Percentiles rank a stretch among this genome's conserved stretches.
Evolutionary conservation across 2,329 filamentous ascomycete species (phyloP).

Genomic region (Podosphaera leucotricha): DNA sequence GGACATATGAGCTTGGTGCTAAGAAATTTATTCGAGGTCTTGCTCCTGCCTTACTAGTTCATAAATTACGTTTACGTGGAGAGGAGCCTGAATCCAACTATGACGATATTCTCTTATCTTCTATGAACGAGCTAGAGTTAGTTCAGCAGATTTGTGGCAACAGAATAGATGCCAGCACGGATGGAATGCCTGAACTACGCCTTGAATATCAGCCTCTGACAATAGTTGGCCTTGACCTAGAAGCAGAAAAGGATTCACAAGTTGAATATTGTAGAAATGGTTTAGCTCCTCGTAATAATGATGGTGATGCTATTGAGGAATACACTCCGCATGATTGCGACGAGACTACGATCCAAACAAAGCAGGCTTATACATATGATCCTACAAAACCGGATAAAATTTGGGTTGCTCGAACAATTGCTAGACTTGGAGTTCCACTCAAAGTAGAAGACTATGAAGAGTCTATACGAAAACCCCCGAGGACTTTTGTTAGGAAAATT

Average conservation of each 20-base stretch:
- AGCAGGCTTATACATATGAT: slow-evolving; percentile 29
- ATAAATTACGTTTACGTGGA: slow-evolving; percentile 25
- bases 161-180: slow-evolving; percentile 49
- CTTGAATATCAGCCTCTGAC: slow-evolving; percentile 54
- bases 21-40: slow-evolving; percentile 66
- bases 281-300: slow-evolving; percentile 26
- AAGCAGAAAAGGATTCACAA: slow-evolving; percentile 35
- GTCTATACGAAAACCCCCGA: slow-evolving; percentile 10
- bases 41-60: slow-evolving; percentile 49
- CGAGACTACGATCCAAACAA: slow-evolving; percentile 19
- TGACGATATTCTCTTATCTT: slow-evolving; percentile 16
- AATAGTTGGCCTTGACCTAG: slow-evolving; percentile 56
- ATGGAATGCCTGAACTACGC: slow-evolving; percentile 53
- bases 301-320: background rate
- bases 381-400: slow-evolving; percentile 38
- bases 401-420: slow-evolving; percentile 45
- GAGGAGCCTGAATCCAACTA: slow-evolving; percentile 13
- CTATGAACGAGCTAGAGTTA: slow-evolving; percentile 26
- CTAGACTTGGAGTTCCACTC: slow-evolving; percentile 38
- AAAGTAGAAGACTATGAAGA: slow-evolving; percentile 42
- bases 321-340: slow-evolving; percentile 27
- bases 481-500: slow-evolving; percentile 7
- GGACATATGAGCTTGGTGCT: slow-evolving; percentile 56
- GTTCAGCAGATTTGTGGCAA: slow-evolving; percentile 44
- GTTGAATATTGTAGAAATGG: slow-evolving; percentile 25